These are phyloP conservation scores for Citrus sp. DNA, from an alignment of 345 rosid genomes.

Conservation along the genomic window DNA sequence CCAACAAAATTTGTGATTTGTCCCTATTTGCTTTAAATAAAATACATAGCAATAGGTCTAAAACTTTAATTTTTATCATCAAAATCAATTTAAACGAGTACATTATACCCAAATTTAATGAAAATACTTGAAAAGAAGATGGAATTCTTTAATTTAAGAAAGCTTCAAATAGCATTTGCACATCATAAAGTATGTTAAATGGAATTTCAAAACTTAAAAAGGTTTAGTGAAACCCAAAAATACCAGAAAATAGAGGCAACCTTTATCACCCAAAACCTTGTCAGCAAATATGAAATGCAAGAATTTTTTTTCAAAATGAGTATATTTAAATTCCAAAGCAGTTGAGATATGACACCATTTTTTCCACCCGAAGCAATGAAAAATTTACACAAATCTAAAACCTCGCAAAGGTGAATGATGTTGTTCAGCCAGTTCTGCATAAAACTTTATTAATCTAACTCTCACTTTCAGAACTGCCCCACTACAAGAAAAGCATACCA, in stretches of 20 bases:
- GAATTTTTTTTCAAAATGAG: not conserved
- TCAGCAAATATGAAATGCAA: not conserved
- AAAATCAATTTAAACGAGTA: too few species aligned
- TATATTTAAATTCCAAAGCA: not conserved
- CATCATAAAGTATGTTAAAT: not conserved
- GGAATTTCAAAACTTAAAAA: not conserved
- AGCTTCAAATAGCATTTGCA: not conserved
- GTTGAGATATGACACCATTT: not conserved
- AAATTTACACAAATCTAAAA: not conserved
- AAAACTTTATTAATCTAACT: not conserved
- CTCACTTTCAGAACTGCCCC: not conserved
- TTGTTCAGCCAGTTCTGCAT: not conserved
- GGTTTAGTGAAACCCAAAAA: not conserved
- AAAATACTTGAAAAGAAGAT: too few species aligned
- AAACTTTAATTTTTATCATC: too few species aligned
- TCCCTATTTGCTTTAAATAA: too few species aligned
- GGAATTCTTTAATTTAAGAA: too few species aligned
- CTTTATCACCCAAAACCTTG: not conserved
- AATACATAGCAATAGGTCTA: too few species aligned
- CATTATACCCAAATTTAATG: too few species aligned
- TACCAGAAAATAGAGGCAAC: not conserved
- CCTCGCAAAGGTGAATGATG: not conserved
- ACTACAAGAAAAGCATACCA: not conserved
- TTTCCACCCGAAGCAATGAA: not conserved
- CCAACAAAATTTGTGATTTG: too few species aligned